Conservation (phyloP, 2,329 filamentous ascomycete genomes). For the Fusarium sp. region DNA sequence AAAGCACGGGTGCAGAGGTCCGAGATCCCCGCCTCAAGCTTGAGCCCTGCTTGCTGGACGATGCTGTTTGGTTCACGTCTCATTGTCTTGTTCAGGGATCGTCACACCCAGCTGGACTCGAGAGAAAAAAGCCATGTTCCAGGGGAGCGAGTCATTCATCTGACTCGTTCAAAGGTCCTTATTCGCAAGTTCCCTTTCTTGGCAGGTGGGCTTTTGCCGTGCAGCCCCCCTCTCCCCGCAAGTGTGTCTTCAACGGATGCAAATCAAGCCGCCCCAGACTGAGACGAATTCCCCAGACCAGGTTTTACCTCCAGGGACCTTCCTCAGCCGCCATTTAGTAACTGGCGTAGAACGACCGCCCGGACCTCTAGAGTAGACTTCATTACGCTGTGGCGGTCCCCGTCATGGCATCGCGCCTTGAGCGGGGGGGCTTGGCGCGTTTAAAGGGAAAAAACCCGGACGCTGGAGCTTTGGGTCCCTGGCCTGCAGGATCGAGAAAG, state of each 20-base stretch:
- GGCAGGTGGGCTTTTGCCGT: background rate
- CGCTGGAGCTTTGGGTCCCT: background rate
- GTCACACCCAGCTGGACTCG: background rate
- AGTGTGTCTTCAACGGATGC: conserved; percentile 4
- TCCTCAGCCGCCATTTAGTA: background rate
- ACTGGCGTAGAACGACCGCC: background rate
- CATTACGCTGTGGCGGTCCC: conserved; percentile 1
- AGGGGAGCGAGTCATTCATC: conserved; percentile 12
- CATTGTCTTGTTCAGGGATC: background rate
- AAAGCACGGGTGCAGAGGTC: background rate
- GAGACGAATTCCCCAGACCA: conserved; percentile 3
- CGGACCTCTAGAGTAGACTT: background rate
- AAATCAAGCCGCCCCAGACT: conserved; percentile 1
- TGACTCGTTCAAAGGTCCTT: background rate
- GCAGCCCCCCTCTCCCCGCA: background rate
- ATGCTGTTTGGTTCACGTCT: background rate
- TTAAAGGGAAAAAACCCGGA: background rate
- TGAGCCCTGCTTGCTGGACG: background rate
- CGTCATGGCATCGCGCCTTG: background rate
- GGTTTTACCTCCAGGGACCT: background rate
- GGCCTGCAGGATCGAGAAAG: background rate
- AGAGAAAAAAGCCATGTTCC: background rate
- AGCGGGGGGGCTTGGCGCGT: background rate
- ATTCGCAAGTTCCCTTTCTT: background rate
- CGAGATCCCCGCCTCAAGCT: conserved; percentile 10